Base-by-base conservation (phyloP, 2,329 filamentous ascomycete genomes). In the Aspergillus quadricinctus region DNA sequence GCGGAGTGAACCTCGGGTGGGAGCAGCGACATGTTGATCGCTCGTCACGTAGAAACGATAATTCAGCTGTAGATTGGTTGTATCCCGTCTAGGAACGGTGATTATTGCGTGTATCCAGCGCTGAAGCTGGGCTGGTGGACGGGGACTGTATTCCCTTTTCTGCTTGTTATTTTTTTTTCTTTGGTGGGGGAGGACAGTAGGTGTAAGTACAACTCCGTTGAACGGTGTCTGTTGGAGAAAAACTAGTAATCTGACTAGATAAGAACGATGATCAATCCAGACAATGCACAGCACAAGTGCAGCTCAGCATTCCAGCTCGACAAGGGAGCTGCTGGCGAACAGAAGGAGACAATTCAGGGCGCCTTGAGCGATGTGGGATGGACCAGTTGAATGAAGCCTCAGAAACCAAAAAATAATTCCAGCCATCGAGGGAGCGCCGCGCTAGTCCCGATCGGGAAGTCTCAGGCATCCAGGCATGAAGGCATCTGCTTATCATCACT, bases 1-100 rank as follows among this genome's bases (percentile, higher is more conserved):
- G 93, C 90, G 66, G 86, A 82, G 74, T 94, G 89, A 69, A 94
- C 83, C 71, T 97, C 90, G 64, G 88, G 80, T 63, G 92, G 87
- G 48, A 97, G 86, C 65, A 96, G 78, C 74, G 93, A 96, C 91
- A 96, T 94, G 61, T 66, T 77, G 66, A 61, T 60, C 63, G 61
- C 62, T 65, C 61, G 43, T 41, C 27, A 49, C 21, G 35, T 43
- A 45, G 35, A 35, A 31, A 6, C n/a, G 41, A 25, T 23, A 14
- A 46, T 46, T 25, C 11, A 46, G 21, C 43, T 45, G 21, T 23
- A 45, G 41, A 23, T 45, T 7, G 41, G 23, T 19, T 10, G 41
- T 45, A 23, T 19, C 41, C 41, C 41, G 41, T 14, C 23, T 23
- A 21, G 23, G 23, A 23, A 23, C 43, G 43, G 21, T 14, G 10